Evolutionary conservation across 768 basidiomycete species (phyloP).

Genomic region (Amanita thiersii): DNA sequence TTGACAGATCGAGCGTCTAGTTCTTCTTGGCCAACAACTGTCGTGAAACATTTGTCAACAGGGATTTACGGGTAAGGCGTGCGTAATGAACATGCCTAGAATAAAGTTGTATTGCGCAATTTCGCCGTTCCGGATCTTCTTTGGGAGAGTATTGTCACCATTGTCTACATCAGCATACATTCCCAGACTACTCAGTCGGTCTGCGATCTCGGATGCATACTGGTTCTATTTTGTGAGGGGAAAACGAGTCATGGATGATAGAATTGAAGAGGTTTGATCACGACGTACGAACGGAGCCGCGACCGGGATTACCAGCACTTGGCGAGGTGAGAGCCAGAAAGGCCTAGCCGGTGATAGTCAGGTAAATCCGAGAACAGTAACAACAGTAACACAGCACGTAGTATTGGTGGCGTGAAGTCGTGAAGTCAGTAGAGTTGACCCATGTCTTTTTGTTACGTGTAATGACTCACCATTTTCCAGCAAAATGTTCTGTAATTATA

Average conservation of each 20-base stretch:
- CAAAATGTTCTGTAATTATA: conserved; percentile 95
- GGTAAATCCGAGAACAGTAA: not conserved
- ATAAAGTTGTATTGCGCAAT: conserved; percentile 98
- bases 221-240: conserved; percentile 62
- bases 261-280: conserved; percentile 1
- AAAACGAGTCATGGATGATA: conserved; percentile 12
- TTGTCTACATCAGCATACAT: conserved; percentile 92
- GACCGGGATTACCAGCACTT: conserved; percentile 91
- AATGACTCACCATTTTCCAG: conserved; percentile 81
- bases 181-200: conserved; percentile 58
- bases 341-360: conserved; percentile 48
- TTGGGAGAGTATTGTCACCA: conserved; percentile 83
- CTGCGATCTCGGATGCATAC: conserved; percentile 78
- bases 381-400: too few relatives aligned
- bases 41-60: conserved; percentile 2
- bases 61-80: too few relatives aligned
- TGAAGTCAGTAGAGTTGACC: too few relatives aligned
- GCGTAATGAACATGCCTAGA: conserved; percentile 51
- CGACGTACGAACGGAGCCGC: conserved; percentile 76
- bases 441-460: not conserved
- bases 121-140: conserved; percentile 97
- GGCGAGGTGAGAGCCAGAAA: conserved; percentile 97
- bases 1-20: conserved; percentile 83
- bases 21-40: conserved; percentile 95
- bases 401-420: too few relatives aligned